A percentile compares a stretch with the other conserved stretches of the same genome.
Conservation (phyloP, 352 stramenopile genomes). For the Phytophthora sp. region DNA sequence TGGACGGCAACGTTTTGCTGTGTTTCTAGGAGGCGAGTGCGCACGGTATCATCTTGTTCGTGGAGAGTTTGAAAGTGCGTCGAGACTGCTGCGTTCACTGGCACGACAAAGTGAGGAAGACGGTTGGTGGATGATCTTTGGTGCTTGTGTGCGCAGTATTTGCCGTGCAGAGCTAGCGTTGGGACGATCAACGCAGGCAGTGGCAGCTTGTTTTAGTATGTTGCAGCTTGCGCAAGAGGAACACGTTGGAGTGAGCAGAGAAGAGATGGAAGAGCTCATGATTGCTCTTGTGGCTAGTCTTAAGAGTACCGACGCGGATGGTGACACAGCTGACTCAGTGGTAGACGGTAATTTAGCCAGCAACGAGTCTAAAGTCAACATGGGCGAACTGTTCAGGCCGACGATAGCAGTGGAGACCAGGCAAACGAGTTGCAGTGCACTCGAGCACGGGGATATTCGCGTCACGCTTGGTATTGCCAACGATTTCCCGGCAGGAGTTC, state of each 20-base stretch:
- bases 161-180: conserved; percentile 64
- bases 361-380: conserved; percentile 41
- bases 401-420: conserved; percentile 61
- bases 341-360: not conserved
- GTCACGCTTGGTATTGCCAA: conserved; percentile 63
- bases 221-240: conserved; percentile 58
- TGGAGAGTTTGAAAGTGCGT: conserved; percentile 69
- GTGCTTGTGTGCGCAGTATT: conserved; percentile 57
- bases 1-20: conserved; percentile 74
- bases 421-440: conserved; percentile 43
- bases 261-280: conserved; percentile 59
- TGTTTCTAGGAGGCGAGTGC: conserved; percentile 78
- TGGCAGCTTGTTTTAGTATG: conserved; percentile 70
- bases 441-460: conserved; percentile 65
- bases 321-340: not conserved
- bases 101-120: conserved; percentile 78
- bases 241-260: conserved; percentile 50
- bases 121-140: conserved; percentile 74
- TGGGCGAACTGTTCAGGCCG: conserved; percentile 64
- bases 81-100: conserved; percentile 66
- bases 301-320: conserved; percentile 6
- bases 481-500: conserved; percentile 62
- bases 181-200: conserved; percentile 56
- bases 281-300: conserved; percentile 54
- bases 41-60: conserved; percentile 63